Evolutionary conservation across 805 yeast genomes (phyloP), one percentile per base, ranked within the genome.

Genomic region (Candida parachauliodes): DNA sequence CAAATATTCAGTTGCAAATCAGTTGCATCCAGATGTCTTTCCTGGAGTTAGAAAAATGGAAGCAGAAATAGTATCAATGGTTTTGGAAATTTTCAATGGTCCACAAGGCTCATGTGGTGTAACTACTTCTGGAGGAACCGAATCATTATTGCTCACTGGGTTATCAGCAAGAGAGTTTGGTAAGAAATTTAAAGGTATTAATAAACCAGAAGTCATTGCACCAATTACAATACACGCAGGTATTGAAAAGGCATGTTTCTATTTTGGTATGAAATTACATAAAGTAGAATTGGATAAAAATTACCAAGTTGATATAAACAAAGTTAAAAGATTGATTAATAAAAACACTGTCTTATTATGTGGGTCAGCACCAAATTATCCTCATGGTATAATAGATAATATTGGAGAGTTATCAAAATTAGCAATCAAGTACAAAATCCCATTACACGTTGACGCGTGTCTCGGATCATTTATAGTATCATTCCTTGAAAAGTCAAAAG

Each of bases 31-130:
- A 0, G 98, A 91, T 60, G 93, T 88, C 3, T 91, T 91, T 55
- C 98, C 98, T 0, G 98, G 94, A 5, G 85, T 91, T 6, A 77
- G 98, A 29, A 88, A 91, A 59, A 89, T 91, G 96, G 98, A 91
- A 55, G 69, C 96, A 5, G 98, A 93, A 54, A 87, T 89, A 8
- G 97, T 91, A 3, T 70, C 91, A 1, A 93, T 93, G 98, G 89
- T 84, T 4, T 65, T 93, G 45, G 72, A 70, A 14, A 54, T 89
- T 51, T 91, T 83, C 66, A 74, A 89, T 58, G 96, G 91, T 0
- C 96, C 97, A 1, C 49, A 43, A 11, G 45, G 47, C 23, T 62
- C 54, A 0, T 63, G 68, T 33, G 98, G 98, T 11, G 80, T 93
- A 5, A 76, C 95, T 0, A 82, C 96, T 0, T 81, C 91, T 2